Conservation (phyloP, 2,329 filamentous ascomycete species). For the Fusarium goolgardi region DNA sequence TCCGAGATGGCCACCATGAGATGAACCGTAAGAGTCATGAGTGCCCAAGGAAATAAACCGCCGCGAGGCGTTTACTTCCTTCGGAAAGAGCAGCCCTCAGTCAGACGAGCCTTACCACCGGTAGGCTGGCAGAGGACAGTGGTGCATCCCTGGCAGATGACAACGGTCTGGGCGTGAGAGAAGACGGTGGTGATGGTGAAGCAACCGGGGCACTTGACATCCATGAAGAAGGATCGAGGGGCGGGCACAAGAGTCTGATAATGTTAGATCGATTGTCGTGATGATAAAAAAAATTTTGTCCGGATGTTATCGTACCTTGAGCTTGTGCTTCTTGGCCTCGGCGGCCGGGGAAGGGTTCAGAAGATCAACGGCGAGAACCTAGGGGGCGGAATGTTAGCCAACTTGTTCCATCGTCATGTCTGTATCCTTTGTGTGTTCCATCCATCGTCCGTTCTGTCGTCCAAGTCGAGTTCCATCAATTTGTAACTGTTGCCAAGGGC, state of each 20-base stretch:
- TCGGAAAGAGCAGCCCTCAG: conserved; percentile 99
- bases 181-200: conserved; percentile 99
- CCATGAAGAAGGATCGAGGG: conserved; percentile 99
- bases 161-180: conserved; percentile 99
- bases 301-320: conserved; percentile 78
- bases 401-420: conserved; percentile 38
- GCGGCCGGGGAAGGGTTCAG: conserved; percentile 98
- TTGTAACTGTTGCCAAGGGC: conserved; percentile 37
- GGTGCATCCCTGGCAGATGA: conserved; percentile 99
- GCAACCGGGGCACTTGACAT: conserved; percentile 99
- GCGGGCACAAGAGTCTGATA: conserved; percentile 88
- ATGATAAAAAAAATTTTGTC: conserved; percentile 21
- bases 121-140: conserved; percentile 99
- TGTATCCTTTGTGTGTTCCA: conserved; percentile 26
- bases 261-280: conserved; percentile 43
- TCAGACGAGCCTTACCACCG: conserved; percentile 98
- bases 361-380: conserved; percentile 99
- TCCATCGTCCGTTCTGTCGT: conserved; percentile 20
- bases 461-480: conserved; percentile 31
- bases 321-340: conserved; percentile 99
- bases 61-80: conserved; percentile 85
- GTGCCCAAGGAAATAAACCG: conserved; percentile 61
- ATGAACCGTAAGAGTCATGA: conserved; percentile 63
- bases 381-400: conserved; percentile 60
- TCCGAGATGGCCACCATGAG: conserved; percentile 67